These are phyloP conservation scores for Insectozyma bohioensis DNA, from an alignment of 1,139 yeast species.

Conservation along the genomic window DNA sequence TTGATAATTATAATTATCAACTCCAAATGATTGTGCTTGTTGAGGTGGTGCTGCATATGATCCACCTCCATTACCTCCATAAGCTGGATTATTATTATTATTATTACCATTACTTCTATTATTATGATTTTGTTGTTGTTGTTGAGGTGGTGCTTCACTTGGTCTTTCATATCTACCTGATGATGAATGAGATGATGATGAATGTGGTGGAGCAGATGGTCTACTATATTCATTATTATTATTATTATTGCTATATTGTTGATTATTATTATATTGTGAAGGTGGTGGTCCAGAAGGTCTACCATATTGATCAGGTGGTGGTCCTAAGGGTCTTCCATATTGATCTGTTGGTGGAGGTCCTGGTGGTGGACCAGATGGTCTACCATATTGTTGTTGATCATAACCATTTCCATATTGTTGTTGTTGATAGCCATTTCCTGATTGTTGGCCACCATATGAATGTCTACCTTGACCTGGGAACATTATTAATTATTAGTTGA, in stretches of 20 bases:
- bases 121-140: constrained; percentile 3
- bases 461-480: constrained; percentile 38
- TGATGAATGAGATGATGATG: background rate
- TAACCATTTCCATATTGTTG: constrained; percentile 10
- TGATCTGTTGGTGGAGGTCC: constrained; percentile 5
- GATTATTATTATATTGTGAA: constrained; percentile 3
- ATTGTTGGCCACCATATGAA: constrained; percentile 15
- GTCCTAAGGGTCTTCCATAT: constrained; percentile 15
- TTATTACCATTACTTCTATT: constrained; percentile 1
- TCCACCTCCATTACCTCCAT: constrained; percentile 11
- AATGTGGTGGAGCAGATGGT: constrained; percentile 8
- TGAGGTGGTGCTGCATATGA: constrained; percentile 25
- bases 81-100: constrained; percentile 7
- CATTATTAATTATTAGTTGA: constrained; percentile 23
- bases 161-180: constrained; percentile 1
- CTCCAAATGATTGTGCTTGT: constrained; percentile 33
- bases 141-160: background rate
- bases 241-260: background rate
- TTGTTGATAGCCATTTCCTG: constrained; percentile 13
- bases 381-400: constrained; percentile 7
- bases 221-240: constrained; percentile 5
- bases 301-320: constrained; percentile 11
- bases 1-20: constrained; percentile 45
- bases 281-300: constrained; percentile 13
- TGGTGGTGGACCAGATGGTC: constrained; percentile 17